Base-by-base conservation (phyloP, 176 grass and related monocot genomes). In the Cocos nucifera region DNA sequence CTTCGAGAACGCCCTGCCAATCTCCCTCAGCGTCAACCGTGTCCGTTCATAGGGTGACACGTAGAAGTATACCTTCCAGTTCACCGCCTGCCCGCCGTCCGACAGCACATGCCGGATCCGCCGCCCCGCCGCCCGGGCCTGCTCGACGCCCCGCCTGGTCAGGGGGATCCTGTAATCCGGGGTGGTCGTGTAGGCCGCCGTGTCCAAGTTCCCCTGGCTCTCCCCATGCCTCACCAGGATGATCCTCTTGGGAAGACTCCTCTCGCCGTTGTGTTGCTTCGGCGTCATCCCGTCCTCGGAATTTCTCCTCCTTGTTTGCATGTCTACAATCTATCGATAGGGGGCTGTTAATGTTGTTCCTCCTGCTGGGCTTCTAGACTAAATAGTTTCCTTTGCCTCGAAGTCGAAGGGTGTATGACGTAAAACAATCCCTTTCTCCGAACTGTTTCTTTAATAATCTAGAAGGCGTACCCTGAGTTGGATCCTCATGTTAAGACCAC, bases 201-300 rank as follows among this genome's bases (percentile, higher is more conserved):
- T 89, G 84, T 98, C 93, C 26, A 92, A 72, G 73, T 98, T 98
- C 3, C 93, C 93, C 73, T 98, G 70, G 79, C 84, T 89, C 88
- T 98, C 93, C 22, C 93, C 93, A 74, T 98, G 93, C 54, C 93
- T 80, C 16, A 98, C 81, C 27, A 98, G 84, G 53, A 98, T 98
- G 75, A 98, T 98, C 66, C 93, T 70, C 79, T 78, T 87, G 0
- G 93, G 93, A 4, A 98, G 88, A 15, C 73, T 66, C 39, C 87
- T 80, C 59, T 62, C 55, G 69, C 23, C 35, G 35, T 3, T 12
- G 35, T 44, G 35, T 12, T 44, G 35, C 35, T 14, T 44, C 35
- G 6, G 2, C 35, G 9, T 44, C 35, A 9, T 14, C 35, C 2
- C 35, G 3, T 44, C 9, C 10, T 44, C 10, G 6, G 28, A 30